Evolutionary conservation across 805 yeast genomes (phyloP), one percentile per base, ranked within the genome.

Genomic region (Dipodascus albidus): DNA sequence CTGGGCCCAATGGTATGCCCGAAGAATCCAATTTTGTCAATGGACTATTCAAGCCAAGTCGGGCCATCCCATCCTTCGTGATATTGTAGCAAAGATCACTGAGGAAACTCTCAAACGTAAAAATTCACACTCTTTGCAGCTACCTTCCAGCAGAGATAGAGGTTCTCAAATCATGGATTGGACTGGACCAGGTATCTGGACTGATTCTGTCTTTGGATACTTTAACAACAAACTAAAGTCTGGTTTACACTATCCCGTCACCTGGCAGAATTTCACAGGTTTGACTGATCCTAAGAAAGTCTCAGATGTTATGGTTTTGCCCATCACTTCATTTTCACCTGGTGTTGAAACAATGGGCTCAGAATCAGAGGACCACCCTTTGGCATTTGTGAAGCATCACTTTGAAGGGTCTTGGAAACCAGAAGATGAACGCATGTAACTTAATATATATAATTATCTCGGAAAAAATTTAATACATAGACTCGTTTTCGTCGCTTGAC

Each of bases 141-240:
- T 72, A 50, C 70, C 79, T 0, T 69, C 74, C 49, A 83, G 86
- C 3, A 78, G 79, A 59, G 83, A 83, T 58, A 70, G 74, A 8
- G 95, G 95, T 3, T 81, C 82, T 20, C 89, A 84, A 63, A 78
- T 88, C 52, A 87, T 88, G 95, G 78, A 84, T 62, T 87, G 96
- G 96, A 87, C 98, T 0, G 99, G 99, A 0, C 96, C 98, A 0
- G 98, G 95, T 1, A 80, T 88, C 23, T 93, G 90, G 81, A 91
- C 99, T 0, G 98, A 93, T 65, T 70, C 79, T 8, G 74, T 93
- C 22, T 88, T 93, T 67, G 80, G 77, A 49, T 89, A 91, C 67
- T 74, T 91, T 54, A 67, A 68, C 54, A 61, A 62, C 42, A 60
- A 57, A 4, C 57, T 59, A 23, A 65, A 63, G 53, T 56, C 62